These are phyloP conservation scores for Tricholoma matsutake DNA, from an alignment of 768 basidiomycete species.

Conservation along the genomic window DNA sequence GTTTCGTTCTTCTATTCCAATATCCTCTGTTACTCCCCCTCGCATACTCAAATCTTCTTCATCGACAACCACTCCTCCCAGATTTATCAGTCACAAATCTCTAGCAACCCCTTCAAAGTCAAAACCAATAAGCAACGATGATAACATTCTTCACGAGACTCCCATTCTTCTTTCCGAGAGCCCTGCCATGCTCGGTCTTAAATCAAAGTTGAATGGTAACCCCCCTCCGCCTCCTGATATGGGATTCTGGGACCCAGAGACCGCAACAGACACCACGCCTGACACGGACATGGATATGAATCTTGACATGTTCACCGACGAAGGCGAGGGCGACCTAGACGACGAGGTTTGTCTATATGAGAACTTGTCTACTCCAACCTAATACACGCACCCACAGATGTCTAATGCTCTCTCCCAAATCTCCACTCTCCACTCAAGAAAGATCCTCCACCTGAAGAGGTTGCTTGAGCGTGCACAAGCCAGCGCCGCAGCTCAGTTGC, in stretches of 20 bases:
- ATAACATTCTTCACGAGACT: background rate
- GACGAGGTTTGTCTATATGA: slow-evolving; percentile 54
- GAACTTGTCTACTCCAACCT: background rate
- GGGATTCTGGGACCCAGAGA: slow-evolving; percentile 44
- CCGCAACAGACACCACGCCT: slow-evolving; percentile 22
- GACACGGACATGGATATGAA: slow-evolving; percentile 39
- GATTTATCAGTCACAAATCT: background rate
- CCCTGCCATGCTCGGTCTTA: slow-evolving; percentile 9
- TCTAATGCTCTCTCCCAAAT: slow-evolving; percentile 36
- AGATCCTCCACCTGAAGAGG: slow-evolving; percentile 72
- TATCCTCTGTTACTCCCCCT: slow-evolving; percentile 1
- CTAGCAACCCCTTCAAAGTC: no score
- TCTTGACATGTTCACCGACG: slow-evolving; percentile 71
- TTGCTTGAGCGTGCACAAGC: slow-evolving; percentile 80
- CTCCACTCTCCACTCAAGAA: slow-evolving; percentile 44
- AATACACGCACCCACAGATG: slow-evolving; percentile 25
- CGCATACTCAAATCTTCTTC: no score
- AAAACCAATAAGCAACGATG: slow-evolving; percentile 5
- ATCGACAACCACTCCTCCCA: slow-evolving; percentile 6
- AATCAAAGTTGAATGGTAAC: slow-evolving; percentile 13
- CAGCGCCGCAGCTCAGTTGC: slow-evolving; percentile 75
- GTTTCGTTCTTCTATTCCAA: background rate
- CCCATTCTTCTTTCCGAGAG: slow-evolving; percentile 6
- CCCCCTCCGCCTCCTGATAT: slow-evolving; percentile 17
- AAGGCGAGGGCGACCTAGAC: slow-evolving; percentile 56